A percentile compares a stretch with the other conserved stretches of the same genome.
Conservation (phyloP, 1,139 yeast species). For the Nakaseomyces bracarensis region DNA sequence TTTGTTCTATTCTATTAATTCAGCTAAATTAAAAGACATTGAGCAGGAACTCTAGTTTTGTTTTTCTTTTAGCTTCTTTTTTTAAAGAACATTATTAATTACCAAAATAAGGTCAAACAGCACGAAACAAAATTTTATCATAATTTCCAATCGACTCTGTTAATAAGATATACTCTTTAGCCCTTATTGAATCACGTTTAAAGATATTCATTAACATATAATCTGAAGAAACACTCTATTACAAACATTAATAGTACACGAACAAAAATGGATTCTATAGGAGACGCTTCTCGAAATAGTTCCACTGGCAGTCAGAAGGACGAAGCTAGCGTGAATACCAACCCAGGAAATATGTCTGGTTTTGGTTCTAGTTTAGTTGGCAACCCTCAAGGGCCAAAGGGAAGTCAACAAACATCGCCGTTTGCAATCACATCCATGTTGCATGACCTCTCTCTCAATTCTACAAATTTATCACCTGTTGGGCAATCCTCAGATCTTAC, state of each 20-base stretch:
- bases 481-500: not conserved
- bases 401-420: constrained; percentile 5
- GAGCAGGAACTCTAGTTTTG: constrained; percentile 5
- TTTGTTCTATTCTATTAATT: not conserved
- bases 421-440: constrained; percentile 5
- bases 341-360: not conserved
- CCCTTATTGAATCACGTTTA: too few species aligned
- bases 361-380: not conserved
- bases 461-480: not conserved
- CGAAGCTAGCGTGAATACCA: not conserved
- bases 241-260: too few species aligned
- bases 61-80: too few species aligned
- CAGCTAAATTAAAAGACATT: not conserved
- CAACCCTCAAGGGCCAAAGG: constrained; percentile 1
- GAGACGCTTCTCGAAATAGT: constrained; percentile 5
- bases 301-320: constrained; percentile 1
- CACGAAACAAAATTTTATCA: not conserved
- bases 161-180: too few species aligned
- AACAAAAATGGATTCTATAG: not conserved
- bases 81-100: too few species aligned
- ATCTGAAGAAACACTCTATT: not conserved
- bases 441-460: constrained; percentile 2
- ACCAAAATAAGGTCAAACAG: not conserved
- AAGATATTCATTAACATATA: not conserved
- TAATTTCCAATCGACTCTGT: too few species aligned